Percentiles rank a stretch among this genome's conserved stretches.
phyloP scores from a whole-genome alignment of 495 filamentous ascomycete genomes.

The Tuber aestivum region DNA sequence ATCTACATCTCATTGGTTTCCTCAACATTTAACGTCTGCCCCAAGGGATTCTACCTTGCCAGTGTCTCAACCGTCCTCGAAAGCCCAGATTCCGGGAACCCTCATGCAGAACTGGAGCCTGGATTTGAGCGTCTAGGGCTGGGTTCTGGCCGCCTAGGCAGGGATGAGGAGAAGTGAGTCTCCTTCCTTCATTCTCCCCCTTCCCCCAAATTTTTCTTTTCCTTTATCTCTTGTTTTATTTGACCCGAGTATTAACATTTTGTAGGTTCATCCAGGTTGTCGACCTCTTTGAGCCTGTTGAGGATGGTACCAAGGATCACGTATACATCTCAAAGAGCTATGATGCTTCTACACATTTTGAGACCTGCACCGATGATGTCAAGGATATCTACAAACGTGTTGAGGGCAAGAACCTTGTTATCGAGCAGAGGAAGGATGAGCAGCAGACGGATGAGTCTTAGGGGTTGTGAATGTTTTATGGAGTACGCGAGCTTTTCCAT shows the following conservation, averaged over 20 bases:
- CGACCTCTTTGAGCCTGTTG: constrained; percentile 78
- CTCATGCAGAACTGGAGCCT: constrained; percentile 88
- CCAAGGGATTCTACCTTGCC: constrained; percentile 97
- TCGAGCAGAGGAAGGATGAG: constrained; percentile 40
- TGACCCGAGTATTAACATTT: constrained; percentile 11
- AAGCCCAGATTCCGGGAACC: constrained; percentile 64
- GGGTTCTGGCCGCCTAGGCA: constrained; percentile 85
- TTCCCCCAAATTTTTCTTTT: too few relatives aligned
- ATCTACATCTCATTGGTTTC: constrained; percentile 98
- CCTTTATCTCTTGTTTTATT: background rate
- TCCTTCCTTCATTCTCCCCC: too few relatives aligned
- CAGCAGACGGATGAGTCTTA: constrained; percentile 16
- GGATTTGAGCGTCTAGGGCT: constrained; percentile 82
- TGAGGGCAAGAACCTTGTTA: constrained; percentile 76
- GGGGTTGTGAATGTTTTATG: constrained; percentile 9
- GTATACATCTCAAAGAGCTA: constrained; percentile 99
- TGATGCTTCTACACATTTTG: constrained; percentile 94
- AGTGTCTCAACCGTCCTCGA: constrained; percentile 98
- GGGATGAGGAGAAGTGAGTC: constrained; percentile 82
- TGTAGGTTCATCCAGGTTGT: constrained; percentile 41
- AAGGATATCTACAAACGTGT: constrained; percentile 86
- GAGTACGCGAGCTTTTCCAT: constrained; percentile 18
- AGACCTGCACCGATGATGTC: constrained; percentile 92
- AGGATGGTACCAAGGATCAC: constrained; percentile 77
- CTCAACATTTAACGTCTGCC: constrained; percentile 94